These are phyloP conservation scores for Nakaseomyces kungkrabaensis DNA, from an alignment of 1,139 yeast genomes.

Conservation along the genomic window DNA sequence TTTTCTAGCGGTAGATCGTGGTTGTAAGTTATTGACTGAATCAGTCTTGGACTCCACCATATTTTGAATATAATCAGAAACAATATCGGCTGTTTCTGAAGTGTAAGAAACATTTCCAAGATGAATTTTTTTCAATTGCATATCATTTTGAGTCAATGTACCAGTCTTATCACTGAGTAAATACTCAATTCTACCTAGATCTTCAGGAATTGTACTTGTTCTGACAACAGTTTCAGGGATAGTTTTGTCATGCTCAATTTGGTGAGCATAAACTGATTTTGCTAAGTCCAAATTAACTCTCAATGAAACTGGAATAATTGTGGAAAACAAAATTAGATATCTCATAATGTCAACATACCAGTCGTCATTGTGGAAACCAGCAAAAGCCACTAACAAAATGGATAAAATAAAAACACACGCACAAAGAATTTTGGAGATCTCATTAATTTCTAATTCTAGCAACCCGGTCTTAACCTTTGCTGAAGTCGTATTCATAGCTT, in stretches of 20 bases:
- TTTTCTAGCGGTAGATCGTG: conserved; percentile 38
- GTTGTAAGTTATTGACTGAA: conserved; percentile 15
- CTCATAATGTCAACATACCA: conserved; percentile 92
- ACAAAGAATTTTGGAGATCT: conserved; percentile 79
- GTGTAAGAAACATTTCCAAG: conserved; percentile 89
- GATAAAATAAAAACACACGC: conserved; percentile 75
- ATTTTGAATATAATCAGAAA: conserved; percentile 51
- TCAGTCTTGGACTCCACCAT: conserved; percentile 10
- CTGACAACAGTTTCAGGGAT: conserved; percentile 87
- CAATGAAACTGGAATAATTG: conserved; percentile 91
- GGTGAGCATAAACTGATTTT: conserved; percentile 90
- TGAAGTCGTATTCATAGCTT: conserved; percentile 82
- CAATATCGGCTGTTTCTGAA: conserved; percentile 86
- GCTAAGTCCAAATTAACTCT: conserved; percentile 93
- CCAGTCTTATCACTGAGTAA: conserved; percentile 93
- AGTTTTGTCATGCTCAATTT: conserved; percentile 75
- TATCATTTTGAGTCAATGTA: conserved; percentile 93
- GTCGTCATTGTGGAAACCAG: conserved; percentile 55
- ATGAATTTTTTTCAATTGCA: conserved; percentile 91
- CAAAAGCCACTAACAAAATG: conserved; percentile 63
- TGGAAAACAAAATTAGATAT: conserved; percentile 80
- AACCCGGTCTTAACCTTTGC: conserved; percentile 89
- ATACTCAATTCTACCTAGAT: conserved; percentile 90
- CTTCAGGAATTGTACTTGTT: conserved; percentile 97
- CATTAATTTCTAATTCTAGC: conserved; percentile 82